Evolutionary conservation across 768 basidiomycete genomes (phyloP).

Genomic region (Panaeolus cyanescens): DNA sequence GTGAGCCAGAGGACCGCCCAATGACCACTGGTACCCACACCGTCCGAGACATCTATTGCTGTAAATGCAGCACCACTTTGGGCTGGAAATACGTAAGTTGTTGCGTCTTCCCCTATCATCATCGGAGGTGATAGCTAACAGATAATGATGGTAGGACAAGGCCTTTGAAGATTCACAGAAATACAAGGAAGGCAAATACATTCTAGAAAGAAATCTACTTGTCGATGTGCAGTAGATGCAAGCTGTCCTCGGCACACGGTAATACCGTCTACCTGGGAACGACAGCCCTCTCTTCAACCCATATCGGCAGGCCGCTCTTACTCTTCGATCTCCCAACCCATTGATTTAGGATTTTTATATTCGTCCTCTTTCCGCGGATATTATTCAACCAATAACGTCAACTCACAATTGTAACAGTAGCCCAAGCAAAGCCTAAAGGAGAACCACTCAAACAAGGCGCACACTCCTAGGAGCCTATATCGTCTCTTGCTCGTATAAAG

Average conservation of each 20-base stretch:
- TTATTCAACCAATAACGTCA: conserved; percentile 1
- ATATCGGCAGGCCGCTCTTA: conserved; percentile 17
- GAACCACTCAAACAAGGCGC: not conserved
- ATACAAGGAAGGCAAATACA: conserved; percentile 99
- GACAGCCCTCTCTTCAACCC: conserved; percentile 9
- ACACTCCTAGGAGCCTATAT: not conserved
- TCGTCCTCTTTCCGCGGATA: conserved; percentile 1
- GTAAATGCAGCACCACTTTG: conserved; percentile 82
- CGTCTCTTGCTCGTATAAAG: not conserved
- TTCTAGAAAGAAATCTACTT: conserved; percentile 92
- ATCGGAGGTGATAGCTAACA: conserved; percentile 11
- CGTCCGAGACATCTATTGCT: conserved; percentile 93
- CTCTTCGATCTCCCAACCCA: not conserved
- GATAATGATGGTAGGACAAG: conserved; percentile 62
- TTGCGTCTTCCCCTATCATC: conserved; percentile 1
- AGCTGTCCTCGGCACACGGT: conserved; percentile 10
- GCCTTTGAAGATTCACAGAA: conserved; percentile 90
- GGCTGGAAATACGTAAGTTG: conserved; percentile 97
- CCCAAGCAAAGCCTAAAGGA: not conserved
- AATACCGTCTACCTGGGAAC: conserved; percentile 13
- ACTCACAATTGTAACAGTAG: conserved; percentile 2
- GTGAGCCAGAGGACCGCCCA: conserved; percentile 85
- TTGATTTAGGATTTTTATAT: not conserved
- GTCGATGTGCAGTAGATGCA: conserved; percentile 73
- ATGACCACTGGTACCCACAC: conserved; percentile 99